Conservation (phyloP, 208 protist genomes). For the Wallacemonas sp. region DNA sequence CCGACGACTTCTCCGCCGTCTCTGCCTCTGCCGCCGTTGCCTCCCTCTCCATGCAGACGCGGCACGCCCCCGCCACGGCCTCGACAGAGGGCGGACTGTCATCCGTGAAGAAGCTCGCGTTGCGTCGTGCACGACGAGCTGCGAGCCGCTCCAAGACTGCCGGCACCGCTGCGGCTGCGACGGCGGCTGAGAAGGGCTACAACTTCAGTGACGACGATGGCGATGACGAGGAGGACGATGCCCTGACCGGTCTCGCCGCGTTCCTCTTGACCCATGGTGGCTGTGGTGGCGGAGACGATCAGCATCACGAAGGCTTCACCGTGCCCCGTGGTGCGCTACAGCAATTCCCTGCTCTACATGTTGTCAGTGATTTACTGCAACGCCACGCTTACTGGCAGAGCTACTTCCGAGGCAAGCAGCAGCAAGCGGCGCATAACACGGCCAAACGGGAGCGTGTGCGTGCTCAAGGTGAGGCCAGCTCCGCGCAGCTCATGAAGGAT, state of each 20-base stretch:
- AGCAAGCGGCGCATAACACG: neutral
- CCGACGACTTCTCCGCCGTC: too few relatives aligned
- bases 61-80: neutral
- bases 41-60: too few relatives aligned
- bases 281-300: neutral
- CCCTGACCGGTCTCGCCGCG: neutral
- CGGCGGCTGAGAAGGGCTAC: neutral
- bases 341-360: neutral
- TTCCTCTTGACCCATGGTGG: neutral
- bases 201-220: neutral
- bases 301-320: neutral
- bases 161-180: neutral
- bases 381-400: slow-evolving; percentile 1
- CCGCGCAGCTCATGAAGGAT: neutral
- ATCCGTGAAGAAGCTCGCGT: neutral
- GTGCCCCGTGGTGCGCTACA: neutral
- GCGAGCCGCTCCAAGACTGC: too few relatives aligned
- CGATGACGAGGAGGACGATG: neutral
- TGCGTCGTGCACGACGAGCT: slow-evolving; percentile 9
- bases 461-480: neutral
- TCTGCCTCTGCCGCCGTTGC: too few relatives aligned
- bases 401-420: slow-evolving; percentile 9
- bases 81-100: neutral
- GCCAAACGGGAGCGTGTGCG: neutral
- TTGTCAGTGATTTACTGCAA: neutral